These are phyloP conservation scores for Ensete ventricosum DNA, from an alignment of 176 grass and related monocot species.

Conservation along the genomic window DNA sequence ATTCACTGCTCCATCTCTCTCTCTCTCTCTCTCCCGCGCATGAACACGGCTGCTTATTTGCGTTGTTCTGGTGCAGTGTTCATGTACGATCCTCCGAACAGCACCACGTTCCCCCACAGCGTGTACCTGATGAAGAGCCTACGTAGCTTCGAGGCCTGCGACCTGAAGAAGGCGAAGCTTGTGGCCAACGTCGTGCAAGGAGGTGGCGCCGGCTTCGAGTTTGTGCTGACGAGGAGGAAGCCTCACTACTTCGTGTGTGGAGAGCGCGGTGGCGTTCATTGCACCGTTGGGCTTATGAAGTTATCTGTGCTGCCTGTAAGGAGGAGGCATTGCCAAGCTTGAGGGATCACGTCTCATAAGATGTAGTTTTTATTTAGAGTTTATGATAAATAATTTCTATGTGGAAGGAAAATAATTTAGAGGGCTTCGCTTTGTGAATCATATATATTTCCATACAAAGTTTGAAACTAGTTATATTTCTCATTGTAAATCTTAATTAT, in stretches of 20 bases:
- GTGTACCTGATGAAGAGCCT: slow-evolving; percentile 67
- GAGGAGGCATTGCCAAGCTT: slow-evolving; percentile 27
- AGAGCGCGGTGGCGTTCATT: slow-evolving; percentile 62
- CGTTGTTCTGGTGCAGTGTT: slow-evolving; percentile 41
- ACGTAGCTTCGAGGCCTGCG: slow-evolving; percentile 49
- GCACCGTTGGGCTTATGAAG: slow-evolving; percentile 75
- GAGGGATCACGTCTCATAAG: neutral
- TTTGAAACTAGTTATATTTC: no score
- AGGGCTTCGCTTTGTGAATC: no score
- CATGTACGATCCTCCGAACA: slow-evolving; percentile 82
- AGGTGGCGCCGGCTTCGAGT: slow-evolving; percentile 55
- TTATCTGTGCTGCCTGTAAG: slow-evolving; percentile 58
- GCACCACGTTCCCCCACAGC: slow-evolving; percentile 58
- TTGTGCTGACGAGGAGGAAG: slow-evolving; percentile 68
- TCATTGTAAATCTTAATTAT: no score
- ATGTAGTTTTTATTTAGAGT: no score
- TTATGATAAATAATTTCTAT: no score
- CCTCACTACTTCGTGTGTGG: slow-evolving; percentile 82
- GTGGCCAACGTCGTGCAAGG: slow-evolving; percentile 65
- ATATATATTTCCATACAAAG: no score
- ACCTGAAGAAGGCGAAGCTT: slow-evolving; percentile 63
- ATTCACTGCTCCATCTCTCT: neutral
- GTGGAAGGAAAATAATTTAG: no score
- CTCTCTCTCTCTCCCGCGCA: neutral
- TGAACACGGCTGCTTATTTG: neutral